Evolutionary conservation across 2,329 filamentous ascomycete genomes (phyloP), one percentile per base, ranked within the genome.

Genomic region (Penicillium sp.): DNA sequence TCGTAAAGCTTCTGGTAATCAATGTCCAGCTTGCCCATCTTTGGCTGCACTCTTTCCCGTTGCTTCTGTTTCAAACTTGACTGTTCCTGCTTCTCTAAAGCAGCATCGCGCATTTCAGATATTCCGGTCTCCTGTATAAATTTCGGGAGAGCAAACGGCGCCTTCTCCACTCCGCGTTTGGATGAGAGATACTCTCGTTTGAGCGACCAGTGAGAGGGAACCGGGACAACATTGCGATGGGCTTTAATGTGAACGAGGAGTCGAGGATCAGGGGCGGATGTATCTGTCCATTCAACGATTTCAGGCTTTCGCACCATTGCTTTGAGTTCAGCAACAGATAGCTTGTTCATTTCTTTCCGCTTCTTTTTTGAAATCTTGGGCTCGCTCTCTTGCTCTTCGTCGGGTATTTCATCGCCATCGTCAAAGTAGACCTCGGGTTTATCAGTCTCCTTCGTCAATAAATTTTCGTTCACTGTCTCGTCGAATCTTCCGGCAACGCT

Each of bases 91-190:
- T 99, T 97, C 75, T 97, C 94, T 45, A 97, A 78, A 0, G 95
- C 92, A 3, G 94, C 93, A 72, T 97, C 94, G 64, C 94, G 88
- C 94, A 99, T 99, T 78, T 97, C 94, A 16, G 92, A 87, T 68
- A 99, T 99, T 34, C 94, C 94, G 2, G 94, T 99, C 71, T 97
- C 94, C 67, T 93, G 89, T 63, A 99, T 99, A 74, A 97, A 99
- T 68, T 93, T 94, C 1, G 94, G 94, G 16, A 99, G 83, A 27
- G 91, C 84, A 74, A 97, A 99, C 0, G 92, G 87, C 0, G 93
- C 85, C 77, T 99, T 99, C 75, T 99, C 94, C 59, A 99, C 91
- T 76, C 94, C 94, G 59, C 94, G 85, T 77, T 99, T 99, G 44
- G 92, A 97, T 0, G 93, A 97, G 3, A 99, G 81, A 70, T 99